Percentiles rank a stretch among this genome's conserved stretches.
phyloP scores from a whole-genome alignment of 306 rosid species.

The Senna siamea region DNA sequence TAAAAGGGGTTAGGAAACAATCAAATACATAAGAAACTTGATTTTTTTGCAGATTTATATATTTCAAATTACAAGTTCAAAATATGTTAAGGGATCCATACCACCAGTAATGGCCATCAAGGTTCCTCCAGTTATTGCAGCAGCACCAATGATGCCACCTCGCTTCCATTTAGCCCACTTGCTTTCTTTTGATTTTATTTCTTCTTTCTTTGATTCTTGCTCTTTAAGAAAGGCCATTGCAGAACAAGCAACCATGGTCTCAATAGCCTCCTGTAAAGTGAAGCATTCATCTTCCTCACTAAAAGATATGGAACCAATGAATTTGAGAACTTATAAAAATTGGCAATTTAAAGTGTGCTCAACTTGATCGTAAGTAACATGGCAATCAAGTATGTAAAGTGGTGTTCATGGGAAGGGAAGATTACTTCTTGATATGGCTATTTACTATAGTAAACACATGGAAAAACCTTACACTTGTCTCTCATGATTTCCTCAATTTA shows the following conservation, averaged over 20 bases:
- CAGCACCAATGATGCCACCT: constrained; percentile 96
- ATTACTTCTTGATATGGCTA: constrained; percentile 26
- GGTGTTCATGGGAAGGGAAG: constrained; percentile 18
- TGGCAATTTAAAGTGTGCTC: constrained; percentile 9
- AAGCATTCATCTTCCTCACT: constrained; percentile 33
- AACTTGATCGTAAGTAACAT: constrained; percentile 20
- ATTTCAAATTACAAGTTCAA: constrained; percentile 27
- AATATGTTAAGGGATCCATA: constrained; percentile 45
- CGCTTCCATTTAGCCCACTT: constrained; percentile 92
- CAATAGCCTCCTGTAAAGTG: constrained; percentile 82
- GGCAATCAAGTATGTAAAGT: constrained; percentile 24
- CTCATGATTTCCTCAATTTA: constrained; percentile 19
- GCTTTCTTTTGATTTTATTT: constrained; percentile 50
- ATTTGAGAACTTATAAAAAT: constrained; percentile 13
- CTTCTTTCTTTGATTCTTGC: constrained; percentile 61
- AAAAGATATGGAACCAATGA: constrained; percentile 32
- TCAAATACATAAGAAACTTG: constrained; percentile 22
- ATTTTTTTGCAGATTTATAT: constrained; percentile 16
- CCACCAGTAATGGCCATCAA: constrained; percentile 96
- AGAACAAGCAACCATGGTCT: constrained; percentile 87
- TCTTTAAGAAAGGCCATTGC: constrained; percentile 80
- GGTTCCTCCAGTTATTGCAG: constrained; percentile 92
- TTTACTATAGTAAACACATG: constrained; percentile 18
- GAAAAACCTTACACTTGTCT: constrained; percentile 11
- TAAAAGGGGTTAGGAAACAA: constrained; percentile 30